Conservation (phyloP, 371 early-diverging fungal species). For the Saksenaea oblongispora region DNA sequence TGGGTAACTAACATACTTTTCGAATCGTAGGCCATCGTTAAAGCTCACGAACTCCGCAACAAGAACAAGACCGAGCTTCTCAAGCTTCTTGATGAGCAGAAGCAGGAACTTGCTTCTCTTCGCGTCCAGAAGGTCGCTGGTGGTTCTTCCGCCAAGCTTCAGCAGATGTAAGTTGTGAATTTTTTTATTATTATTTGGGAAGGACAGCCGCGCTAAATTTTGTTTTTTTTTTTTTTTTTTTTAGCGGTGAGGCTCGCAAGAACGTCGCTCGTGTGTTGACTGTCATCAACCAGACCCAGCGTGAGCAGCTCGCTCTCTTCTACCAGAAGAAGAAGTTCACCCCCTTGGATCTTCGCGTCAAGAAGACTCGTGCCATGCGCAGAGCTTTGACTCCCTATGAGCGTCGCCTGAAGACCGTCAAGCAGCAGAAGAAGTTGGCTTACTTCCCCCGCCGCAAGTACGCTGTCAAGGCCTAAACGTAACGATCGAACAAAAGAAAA, state of each 20-base stretch:
- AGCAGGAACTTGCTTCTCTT: constrained; percentile 84
- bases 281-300: constrained; percentile 86
- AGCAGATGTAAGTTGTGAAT: constrained; percentile 69
- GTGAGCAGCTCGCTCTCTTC: constrained; percentile 74
- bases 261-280: constrained; percentile 89
- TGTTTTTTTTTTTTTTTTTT: neutral
- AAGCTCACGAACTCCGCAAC: constrained; percentile 88
- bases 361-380: constrained; percentile 96
- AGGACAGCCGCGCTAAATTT: neutral
- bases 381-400: constrained; percentile 82
- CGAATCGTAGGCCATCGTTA: constrained; percentile 69
- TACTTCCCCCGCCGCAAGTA: constrained; percentile 85
- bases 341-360: constrained; percentile 89
- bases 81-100: constrained; percentile 84
- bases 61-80: constrained; percentile 87
- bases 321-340: constrained; percentile 88
- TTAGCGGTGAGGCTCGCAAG: constrained; percentile 78
- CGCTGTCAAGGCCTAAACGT: constrained; percentile 78
- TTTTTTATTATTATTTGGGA: neutral
- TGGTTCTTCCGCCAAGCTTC: constrained; percentile 53
- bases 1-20: constrained; percentile 25
- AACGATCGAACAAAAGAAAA: neutral
- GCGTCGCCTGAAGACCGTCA: constrained; percentile 64
- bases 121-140: constrained; percentile 89
- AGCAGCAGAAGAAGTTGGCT: constrained; percentile 74